phyloP scores from a whole-genome alignment of 305 asterid genomes.

The Fraxinus paxiana region DNA sequence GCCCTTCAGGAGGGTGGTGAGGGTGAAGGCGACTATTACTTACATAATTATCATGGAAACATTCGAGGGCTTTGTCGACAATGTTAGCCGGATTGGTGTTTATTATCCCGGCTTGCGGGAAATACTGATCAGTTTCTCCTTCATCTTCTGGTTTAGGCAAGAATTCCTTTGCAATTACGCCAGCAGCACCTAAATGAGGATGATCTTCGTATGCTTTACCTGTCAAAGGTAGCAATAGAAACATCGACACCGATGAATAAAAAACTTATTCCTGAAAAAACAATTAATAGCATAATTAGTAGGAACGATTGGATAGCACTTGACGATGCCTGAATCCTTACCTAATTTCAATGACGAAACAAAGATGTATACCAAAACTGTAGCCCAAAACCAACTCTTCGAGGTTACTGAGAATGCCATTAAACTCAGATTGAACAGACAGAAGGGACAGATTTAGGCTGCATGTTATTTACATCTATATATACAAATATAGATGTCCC shows the following conservation, averaged over 20 bases:
- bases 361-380: slow-evolving; percentile 31
- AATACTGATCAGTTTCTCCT: slow-evolving; percentile 31
- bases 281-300: neutral
- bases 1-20: neutral
- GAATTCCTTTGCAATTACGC: slow-evolving; percentile 50
- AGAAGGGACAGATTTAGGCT: slow-evolving; percentile 12
- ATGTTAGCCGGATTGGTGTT: slow-evolving; percentile 40
- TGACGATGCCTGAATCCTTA: slow-evolving; percentile 18
- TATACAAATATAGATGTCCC: slow-evolving; percentile 16
- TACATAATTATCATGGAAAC: slow-evolving; percentile 59
- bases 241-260: neutral
- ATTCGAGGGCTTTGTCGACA: slow-evolving; percentile 51
- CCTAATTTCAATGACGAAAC: slow-evolving; percentile 37
- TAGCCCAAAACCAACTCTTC: slow-evolving; percentile 25
- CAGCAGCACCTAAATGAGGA: slow-evolving; percentile 60
- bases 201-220: slow-evolving; percentile 45
- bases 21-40: slow-evolving; percentile 10
- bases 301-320: neutral
- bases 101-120: slow-evolving; percentile 38
- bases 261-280: neutral
- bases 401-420: slow-evolving; percentile 41
- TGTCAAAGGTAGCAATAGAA: slow-evolving; percentile 27
- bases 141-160: slow-evolving; percentile 51
- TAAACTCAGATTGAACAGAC: slow-evolving; percentile 3
- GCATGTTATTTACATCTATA: neutral